Percentiles rank a stretch among this genome's conserved stretches.
Conservation (phyloP, 768 basidiomycete species). For the Termitomyces heimii region DNA sequence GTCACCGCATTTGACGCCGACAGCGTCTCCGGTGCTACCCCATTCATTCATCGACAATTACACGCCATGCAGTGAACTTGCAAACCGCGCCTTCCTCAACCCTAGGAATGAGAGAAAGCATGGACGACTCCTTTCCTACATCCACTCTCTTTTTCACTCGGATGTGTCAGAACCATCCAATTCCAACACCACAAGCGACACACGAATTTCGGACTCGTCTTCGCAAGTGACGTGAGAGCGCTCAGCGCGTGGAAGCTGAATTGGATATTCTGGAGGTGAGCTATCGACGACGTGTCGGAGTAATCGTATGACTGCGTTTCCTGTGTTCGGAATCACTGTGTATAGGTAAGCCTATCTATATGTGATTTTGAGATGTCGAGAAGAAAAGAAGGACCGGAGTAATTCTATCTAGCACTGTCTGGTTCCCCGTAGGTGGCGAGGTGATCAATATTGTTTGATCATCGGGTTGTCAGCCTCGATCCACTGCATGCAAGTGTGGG, state of each 20-base stretch:
- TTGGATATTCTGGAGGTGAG: conserved; percentile 66
- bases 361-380: conserved; percentile 20
- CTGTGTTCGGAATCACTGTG: conserved; percentile 29
- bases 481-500: background rate
- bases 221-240: conserved; percentile 35
- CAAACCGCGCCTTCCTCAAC: conserved; percentile 66
- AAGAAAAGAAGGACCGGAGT: conserved; percentile 22
- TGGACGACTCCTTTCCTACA: conserved; percentile 60
- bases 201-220: conserved; percentile 30
- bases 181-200: conserved; percentile 66
- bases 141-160: conserved; percentile 63
- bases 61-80: conserved; percentile 76
- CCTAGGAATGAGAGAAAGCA: conserved; percentile 67
- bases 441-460: conserved; percentile 48
- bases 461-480: background rate
- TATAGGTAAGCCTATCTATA: background rate
- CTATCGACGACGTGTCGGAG: conserved; percentile 68
- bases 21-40: conserved; percentile 42
- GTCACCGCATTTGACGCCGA: conserved; percentile 62
- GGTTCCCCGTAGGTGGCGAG: conserved; percentile 47
- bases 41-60: conserved; percentile 67
- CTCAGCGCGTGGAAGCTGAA: conserved; percentile 61
- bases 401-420: conserved; percentile 9
- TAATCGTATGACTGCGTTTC: conserved; percentile 46
- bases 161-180: conserved; percentile 72